Evolutionary conservation across 306 rosid species (phyloP).

Genomic region (Senna siamea): DNA sequence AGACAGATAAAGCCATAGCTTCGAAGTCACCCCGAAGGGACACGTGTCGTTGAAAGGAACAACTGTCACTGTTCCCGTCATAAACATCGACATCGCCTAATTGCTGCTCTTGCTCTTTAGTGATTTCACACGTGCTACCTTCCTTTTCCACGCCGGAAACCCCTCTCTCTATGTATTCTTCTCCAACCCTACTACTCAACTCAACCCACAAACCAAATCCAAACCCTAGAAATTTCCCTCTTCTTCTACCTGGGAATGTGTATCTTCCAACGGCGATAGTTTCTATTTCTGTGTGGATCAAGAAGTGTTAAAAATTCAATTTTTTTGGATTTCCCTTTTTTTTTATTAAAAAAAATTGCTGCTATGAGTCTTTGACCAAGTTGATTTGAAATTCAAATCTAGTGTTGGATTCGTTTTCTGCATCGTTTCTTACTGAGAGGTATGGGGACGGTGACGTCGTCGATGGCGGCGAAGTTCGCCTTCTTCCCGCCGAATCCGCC

Average conservation of each 20-base stretch:
- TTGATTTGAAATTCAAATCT: constrained; percentile 16
- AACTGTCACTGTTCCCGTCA: constrained; percentile 18
- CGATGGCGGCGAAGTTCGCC: constrained; percentile 96
- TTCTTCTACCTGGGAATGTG: background rate
- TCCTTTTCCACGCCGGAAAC: constrained; percentile 64
- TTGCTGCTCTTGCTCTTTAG: background rate
- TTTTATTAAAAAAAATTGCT: background rate
- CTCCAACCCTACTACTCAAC: background rate
- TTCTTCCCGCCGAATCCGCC: constrained; percentile 92
- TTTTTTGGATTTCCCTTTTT: background rate
- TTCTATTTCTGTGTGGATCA: background rate
- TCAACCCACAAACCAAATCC: background rate
- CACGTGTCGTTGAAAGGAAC: constrained; percentile 53
- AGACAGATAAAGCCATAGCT: background rate
- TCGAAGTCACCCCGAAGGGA: constrained; percentile 38
- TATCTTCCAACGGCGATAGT: background rate
- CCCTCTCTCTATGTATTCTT: constrained; percentile 23
- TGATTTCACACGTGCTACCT: constrained; percentile 63
- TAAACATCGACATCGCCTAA: constrained; percentile 41
- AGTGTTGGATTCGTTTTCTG: background rate
- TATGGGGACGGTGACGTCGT: constrained; percentile 91
- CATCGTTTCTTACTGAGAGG: background rate
- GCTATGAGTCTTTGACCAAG: background rate
- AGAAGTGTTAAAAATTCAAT: background rate
- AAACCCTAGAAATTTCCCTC: constrained; percentile 43